Evolutionary conservation across 2,329 filamentous ascomycete species (phyloP), one percentile per base, ranked within the genome.

Genomic region (Fusarium sp.): DNA sequence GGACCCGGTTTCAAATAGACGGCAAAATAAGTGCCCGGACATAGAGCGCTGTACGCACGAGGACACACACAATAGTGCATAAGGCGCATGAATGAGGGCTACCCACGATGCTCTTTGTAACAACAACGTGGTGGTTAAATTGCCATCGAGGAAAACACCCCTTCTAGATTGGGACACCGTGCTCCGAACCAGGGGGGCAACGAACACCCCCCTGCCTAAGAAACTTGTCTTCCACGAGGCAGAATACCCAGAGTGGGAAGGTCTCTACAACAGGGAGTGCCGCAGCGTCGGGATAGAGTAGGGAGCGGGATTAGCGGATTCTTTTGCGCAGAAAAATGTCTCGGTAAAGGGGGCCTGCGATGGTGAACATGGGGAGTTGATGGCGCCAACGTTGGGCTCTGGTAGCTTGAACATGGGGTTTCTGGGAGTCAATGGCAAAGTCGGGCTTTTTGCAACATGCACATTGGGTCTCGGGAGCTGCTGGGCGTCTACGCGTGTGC

Each of bases 231-330:
- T 60, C 71, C 71, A 73, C 71, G 71, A 71, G 71, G 71, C 18
- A 39, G 50, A 68, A 61, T 59, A 23, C 60, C 60, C 25, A 30
- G 45, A 63, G 37, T 61, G 23, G 63, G 58, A 48, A 65, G 27
- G 37, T n/a, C 37, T 43, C 56, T 25, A 52, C 37, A 57, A 64
- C 74, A 75, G 70, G 74, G 72, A 68, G 75, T 77, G 71, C 75
- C 73, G 11, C 59, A 67, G 48, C 48, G 68, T 76, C 73, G 73
- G 75, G 73, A 70, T 54, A 27, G 10, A 45, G 41, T 43, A 43
- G 60, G 56, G 23, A 63, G 63, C 63, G 59, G 64, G 57, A 57
- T 59, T 39, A 34, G n/a, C 52, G 32, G 54, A 43, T 64, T 68
- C 30, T n/a, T n/a, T 20, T 13, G 60, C 34, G 30, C 14, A 18